Percentiles rank a stretch among this genome's conserved stretches.
phyloP scores from a whole-genome alignment of 305 asterid species.

The Fraxinus sp. region DNA sequence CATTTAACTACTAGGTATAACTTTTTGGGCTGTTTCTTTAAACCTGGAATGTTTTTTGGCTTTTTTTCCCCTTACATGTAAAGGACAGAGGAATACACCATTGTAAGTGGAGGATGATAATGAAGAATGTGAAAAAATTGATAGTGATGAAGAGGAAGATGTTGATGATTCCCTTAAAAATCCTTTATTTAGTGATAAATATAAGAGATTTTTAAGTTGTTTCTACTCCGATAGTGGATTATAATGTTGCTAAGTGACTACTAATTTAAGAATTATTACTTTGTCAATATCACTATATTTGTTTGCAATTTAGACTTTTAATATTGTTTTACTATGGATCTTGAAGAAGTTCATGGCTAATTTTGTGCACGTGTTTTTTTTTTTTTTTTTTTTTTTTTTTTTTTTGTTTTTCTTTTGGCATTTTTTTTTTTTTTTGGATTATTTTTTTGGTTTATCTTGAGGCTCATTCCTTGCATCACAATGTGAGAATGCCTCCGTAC shows the following conservation, averaged over 20 bases:
- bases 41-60: neutral
- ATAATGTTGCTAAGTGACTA: neutral
- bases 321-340: neutral
- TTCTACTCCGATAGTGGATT: neutral
- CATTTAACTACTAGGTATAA: neutral
- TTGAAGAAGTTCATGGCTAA: neutral
- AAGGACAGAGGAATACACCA: neutral
- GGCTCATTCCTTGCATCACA: neutral
- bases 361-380: neutral
- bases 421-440: neutral
- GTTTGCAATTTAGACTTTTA: neutral
- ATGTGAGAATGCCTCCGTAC: neutral
- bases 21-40: neutral
- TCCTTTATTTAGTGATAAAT: neutral
- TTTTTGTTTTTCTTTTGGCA: too few relatives aligned
- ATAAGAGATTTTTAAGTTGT: neutral
- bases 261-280: neutral
- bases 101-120: neutral
- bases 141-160: neutral
- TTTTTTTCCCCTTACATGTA: neutral
- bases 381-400: too few relatives aligned
- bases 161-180: neutral
- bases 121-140: neutral
- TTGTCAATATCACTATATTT: neutral
- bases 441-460: neutral